Conservation (phyloP, 1,284 basidiomycete genomes). For the Veloboletus limbatus region DNA sequence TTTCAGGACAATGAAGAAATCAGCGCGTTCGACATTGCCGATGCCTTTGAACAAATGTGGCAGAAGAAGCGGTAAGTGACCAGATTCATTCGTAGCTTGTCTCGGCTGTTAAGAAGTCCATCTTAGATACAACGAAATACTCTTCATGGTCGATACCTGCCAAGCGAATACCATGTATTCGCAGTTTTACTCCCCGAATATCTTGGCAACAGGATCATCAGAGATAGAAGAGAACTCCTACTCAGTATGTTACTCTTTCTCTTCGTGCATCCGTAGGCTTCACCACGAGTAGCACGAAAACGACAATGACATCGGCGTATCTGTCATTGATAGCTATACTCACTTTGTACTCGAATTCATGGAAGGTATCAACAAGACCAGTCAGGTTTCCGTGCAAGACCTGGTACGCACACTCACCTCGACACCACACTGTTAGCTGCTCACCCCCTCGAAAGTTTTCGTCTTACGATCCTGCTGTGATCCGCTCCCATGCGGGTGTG, state of each 20-base stretch:
- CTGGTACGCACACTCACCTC: constrained; percentile 54
- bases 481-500: constrained; percentile 85
- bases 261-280: constrained; percentile 1
- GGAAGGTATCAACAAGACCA: constrained; percentile 91
- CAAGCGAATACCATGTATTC: constrained; percentile 97
- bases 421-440: background rate
- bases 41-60: constrained; percentile 98
- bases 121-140: constrained; percentile 88
- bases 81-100: background rate
- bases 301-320: constrained; percentile 91
- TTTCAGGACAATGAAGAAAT: constrained; percentile 99
- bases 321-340: constrained; percentile 94
- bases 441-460: constrained; percentile 58
- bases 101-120: background rate
- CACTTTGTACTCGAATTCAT: constrained; percentile 91
- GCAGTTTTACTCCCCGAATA: constrained; percentile 93
- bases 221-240: constrained; percentile 91
- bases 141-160: constrained; percentile 99
- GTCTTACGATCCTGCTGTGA: constrained; percentile 70
- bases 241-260: constrained; percentile 58
- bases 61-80: constrained; percentile 79
- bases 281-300: constrained; percentile 72
- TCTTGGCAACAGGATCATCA: constrained; percentile 91
- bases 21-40: constrained; percentile 92
- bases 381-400: constrained; percentile 77